Evolutionary conservation across 805 yeast species (phyloP).

Genomic region (Suhomyces sp.): DNA sequence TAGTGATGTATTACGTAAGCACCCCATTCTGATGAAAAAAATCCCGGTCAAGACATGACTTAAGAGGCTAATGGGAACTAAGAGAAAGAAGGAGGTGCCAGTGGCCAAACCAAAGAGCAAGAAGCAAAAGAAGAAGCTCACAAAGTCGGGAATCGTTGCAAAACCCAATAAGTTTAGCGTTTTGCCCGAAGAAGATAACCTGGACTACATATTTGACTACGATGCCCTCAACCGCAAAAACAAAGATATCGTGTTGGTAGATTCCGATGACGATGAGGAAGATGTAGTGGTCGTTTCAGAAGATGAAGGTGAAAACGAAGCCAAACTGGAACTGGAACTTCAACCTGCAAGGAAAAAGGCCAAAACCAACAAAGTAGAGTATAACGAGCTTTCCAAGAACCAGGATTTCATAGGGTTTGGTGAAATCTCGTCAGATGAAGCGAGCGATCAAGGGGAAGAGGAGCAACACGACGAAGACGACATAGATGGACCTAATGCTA

Average conservation of each 20-base stretch:
- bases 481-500: constrained; percentile 14
- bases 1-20: background rate
- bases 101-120: constrained; percentile 17
- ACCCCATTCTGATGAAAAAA: background rate
- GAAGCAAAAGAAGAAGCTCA: constrained; percentile 20
- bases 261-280: constrained; percentile 22
- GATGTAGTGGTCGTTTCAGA: constrained; percentile 23
- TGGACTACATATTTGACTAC: constrained; percentile 20
- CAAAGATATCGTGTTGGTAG: constrained; percentile 29
- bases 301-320: constrained; percentile 9
- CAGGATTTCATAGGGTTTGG: constrained; percentile 58
- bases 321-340: background rate
- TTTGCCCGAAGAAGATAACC: constrained; percentile 17
- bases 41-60: background rate
- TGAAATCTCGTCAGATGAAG: constrained; percentile 40
- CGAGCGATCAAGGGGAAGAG: constrained; percentile 19
- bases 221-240: constrained; percentile 11
- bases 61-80: constrained; percentile 8
- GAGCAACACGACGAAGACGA: constrained; percentile 24
- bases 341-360: constrained; percentile 9
- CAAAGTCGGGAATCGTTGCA: constrained; percentile 10
- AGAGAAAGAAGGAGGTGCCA: constrained; percentile 10
- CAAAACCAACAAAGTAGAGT: constrained; percentile 8
- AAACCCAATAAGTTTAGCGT: constrained; percentile 20
- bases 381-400: constrained; percentile 42